phyloP scores from a whole-genome alignment of 306 rosid genomes.

The Sechiopsis laciniata region DNA sequence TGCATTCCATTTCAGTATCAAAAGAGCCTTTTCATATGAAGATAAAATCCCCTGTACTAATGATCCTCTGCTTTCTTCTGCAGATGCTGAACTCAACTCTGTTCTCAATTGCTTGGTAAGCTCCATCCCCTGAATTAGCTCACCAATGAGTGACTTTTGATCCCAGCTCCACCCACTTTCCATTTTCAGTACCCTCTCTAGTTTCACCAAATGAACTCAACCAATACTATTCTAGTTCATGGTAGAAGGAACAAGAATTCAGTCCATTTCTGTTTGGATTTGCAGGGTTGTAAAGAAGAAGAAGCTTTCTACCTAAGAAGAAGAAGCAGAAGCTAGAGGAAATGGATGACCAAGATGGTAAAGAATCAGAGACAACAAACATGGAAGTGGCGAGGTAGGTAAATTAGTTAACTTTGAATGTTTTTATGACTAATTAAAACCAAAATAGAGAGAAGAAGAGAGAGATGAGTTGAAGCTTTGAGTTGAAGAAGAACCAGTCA shows the following conservation, averaged over 20 bases:
- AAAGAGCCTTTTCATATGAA: slow-evolving; percentile 64
- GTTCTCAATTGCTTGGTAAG: slow-evolving; percentile 52
- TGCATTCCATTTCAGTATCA: slow-evolving; percentile 45
- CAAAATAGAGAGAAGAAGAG: background rate
- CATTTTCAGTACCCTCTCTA: slow-evolving; percentile 33
- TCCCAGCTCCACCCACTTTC: slow-evolving; percentile 42
- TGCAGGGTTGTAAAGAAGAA: slow-evolving; percentile 1
- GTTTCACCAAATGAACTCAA: background rate
- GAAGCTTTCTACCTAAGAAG: background rate
- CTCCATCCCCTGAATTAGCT: slow-evolving; percentile 68
- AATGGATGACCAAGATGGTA: slow-evolving; percentile 7
- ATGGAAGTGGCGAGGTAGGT: slow-evolving; percentile 18
- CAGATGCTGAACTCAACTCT: slow-evolving; percentile 32
- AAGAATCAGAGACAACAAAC: slow-evolving; percentile 10
- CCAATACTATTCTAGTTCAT: slow-evolving; percentile 1
- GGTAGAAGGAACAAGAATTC: background rate
- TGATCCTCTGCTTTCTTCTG: slow-evolving; percentile 37
- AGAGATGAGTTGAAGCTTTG: background rate
- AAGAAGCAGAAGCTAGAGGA: slow-evolving; percentile 2
- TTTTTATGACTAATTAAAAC: background rate
- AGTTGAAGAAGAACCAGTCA: background rate
- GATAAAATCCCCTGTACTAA: slow-evolving; percentile 51
- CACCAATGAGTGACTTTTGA: slow-evolving; percentile 43
- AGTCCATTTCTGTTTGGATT: background rate
- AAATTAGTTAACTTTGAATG: slow-evolving; percentile 1